These are phyloP conservation scores for Trametes cingulata DNA, from an alignment of 768 basidiomycete species.

Conservation along the genomic window DNA sequence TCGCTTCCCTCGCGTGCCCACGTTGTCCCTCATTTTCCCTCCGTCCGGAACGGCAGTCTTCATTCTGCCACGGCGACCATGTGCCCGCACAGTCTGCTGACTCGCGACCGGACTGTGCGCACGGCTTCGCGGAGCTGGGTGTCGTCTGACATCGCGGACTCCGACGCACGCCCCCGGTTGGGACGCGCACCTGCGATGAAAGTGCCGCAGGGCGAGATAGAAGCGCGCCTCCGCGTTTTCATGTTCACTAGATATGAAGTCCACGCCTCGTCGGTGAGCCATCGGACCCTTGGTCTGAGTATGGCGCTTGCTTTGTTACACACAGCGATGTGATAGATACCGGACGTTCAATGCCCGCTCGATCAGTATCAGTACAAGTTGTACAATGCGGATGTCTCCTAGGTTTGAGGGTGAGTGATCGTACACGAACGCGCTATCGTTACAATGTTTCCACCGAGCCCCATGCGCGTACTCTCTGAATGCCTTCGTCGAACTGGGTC, in stretches of 20 bases:
- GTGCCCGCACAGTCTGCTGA: not conserved
- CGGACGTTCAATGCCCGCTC: constrained; percentile 44
- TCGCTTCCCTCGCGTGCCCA: not conserved
- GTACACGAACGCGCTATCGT: not conserved
- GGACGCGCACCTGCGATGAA: constrained; percentile 81
- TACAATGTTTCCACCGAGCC: not conserved
- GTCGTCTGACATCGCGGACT: constrained; percentile 67
- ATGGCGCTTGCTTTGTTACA: too few relatives aligned
- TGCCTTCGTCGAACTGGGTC: constrained; percentile 38
- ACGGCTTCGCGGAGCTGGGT: constrained; percentile 55
- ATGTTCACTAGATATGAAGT: too few relatives aligned
- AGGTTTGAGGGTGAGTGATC: not conserved
- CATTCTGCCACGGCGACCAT: not conserved
- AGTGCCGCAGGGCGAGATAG: constrained; percentile 78
- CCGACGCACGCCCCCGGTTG: not conserved
- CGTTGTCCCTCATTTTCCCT: not conserved
- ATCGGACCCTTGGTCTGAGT: too few relatives aligned
- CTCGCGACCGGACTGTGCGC: not conserved
- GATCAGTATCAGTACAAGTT: too few relatives aligned
- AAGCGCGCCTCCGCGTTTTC: constrained; percentile 73
- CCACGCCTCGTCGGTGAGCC: too few relatives aligned
- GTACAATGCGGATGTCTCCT: not conserved
- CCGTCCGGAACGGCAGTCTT: not conserved
- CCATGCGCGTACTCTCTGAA: constrained; percentile 36
- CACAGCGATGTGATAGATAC: constrained; percentile 37